Conservation (phyloP, 2,329 filamentous ascomycete genomes). For the Aspergillus sp. region DNA sequence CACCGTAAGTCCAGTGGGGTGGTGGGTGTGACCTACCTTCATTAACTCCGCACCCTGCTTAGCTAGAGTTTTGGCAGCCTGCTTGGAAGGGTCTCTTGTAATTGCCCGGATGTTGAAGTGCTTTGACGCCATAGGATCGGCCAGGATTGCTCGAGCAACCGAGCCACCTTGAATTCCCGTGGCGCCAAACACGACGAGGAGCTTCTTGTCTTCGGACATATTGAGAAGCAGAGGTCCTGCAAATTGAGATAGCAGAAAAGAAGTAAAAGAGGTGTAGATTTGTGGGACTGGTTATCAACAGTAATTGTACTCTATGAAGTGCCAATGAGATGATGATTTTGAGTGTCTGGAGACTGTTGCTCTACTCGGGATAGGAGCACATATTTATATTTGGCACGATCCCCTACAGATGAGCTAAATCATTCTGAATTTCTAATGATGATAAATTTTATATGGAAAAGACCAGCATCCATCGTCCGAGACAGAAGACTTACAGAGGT, state of each 20-base stretch:
- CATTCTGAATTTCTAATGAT: background rate
- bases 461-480: background rate
- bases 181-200: constrained; percentile 58
- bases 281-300: too few relatives aligned
- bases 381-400: too few relatives aligned
- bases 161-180: constrained; percentile 61
- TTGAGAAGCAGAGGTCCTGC: background rate
- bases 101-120: constrained; percentile 55
- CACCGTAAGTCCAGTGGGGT: too few relatives aligned
- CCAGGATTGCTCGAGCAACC: constrained; percentile 47
- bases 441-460: background rate
- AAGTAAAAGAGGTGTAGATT: too few relatives aligned
- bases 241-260: too few relatives aligned
- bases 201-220: constrained; percentile 26
- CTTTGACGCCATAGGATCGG: constrained; percentile 43
- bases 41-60: constrained; percentile 52
- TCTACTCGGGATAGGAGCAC: too few relatives aligned
- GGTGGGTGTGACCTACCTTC: constrained; percentile 18
- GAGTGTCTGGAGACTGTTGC: too few relatives aligned
- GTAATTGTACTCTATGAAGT: too few relatives aligned
- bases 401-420: too few relatives aligned
- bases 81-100: constrained; percentile 52
- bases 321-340: too few relatives aligned
- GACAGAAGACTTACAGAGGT: background rate
- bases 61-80: constrained; percentile 47